Base-by-base conservation (phyloP, 306 rosid genomes). In the Corylus avellana region DNA sequence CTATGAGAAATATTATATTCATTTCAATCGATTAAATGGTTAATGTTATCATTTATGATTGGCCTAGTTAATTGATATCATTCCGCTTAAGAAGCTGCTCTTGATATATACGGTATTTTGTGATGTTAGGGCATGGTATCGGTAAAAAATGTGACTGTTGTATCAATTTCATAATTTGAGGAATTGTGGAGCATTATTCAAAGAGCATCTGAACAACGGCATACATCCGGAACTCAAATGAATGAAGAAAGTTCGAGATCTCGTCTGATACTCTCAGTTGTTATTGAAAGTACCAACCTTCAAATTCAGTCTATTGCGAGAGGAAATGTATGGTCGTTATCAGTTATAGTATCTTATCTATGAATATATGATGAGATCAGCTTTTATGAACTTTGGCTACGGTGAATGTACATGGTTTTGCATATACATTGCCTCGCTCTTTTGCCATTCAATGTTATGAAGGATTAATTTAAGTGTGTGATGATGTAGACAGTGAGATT, bases 211-310 rank as follows among this genome's bases (percentile, higher is more conserved):
- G 98, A 93, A 73, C 88, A 61, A 71, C 84, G 97, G 10, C 98
- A 93, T 83, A 88, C 89, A 29, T 83, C 99, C 1, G 98, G 85
- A 79, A 95, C 98, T 58, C 97, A 86, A 32, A 95, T 95, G 98
- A 95, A 93, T 47, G 96, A 91, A 56, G 96, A 93, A 84, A 95
- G 99, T 58, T 95, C 99, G 66, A 88, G 98, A 89, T 95, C 99
- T 17, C 99, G 93, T 75, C 90, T 93, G 29, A 90, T 93, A 77
- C 86, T 95, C 56, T 95, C 99, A 51, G 46, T 95, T 63, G 88
- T 95, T 22, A 85, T 95, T 68, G 99, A 93, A 83, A 91, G 97
- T 75, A 93, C 91, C 51, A 93, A 93, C 84, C 96, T 91, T 86
- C 99, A 95, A 78, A 93, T 93, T 42, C 99, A 93, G 87, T 89